Conservation (phyloP, 495 filamentous ascomycete species). For the Bombardia bombarda region DNA sequence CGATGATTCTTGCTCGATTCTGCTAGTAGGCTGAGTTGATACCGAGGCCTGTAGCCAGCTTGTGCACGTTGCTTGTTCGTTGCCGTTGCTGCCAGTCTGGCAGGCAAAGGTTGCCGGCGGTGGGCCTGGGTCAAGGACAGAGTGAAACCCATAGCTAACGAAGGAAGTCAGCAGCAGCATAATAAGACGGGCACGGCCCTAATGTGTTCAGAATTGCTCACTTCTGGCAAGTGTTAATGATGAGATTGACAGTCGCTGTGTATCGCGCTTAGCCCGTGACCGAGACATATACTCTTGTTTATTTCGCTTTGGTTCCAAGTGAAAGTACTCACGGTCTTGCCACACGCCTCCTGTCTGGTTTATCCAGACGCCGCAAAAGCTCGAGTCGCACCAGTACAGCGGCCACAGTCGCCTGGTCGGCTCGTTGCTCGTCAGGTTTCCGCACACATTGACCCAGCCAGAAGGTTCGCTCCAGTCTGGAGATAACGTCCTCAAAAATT, state of each 20-base stretch:
- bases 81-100: no score
- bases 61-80: no score
- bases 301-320: no score
- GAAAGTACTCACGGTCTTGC: constrained; percentile 41
- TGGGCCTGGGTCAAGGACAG: constrained; percentile 32
- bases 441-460: constrained; percentile 13
- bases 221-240: constrained; percentile 43
- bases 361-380: constrained; percentile 35
- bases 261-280: constrained; percentile 15
- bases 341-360: constrained; percentile 14
- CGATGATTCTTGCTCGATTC: no score
- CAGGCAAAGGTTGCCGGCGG: constrained; percentile 18
- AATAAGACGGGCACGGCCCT: not conserved
- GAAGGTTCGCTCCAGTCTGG: constrained; percentile 9
- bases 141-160: constrained; percentile 26
- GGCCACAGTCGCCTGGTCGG: constrained; percentile 22
- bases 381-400: constrained; percentile 39
- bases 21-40: no score
- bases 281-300: not conserved
- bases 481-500: constrained; percentile 12
- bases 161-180: not conserved
- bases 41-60: no score
- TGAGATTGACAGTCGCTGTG: constrained; percentile 33
- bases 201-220: constrained; percentile 15
- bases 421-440: constrained; percentile 8